Conservation (phyloP, 2,329 filamentous ascomycete genomes). For the Xylaria polymorpha region DNA sequence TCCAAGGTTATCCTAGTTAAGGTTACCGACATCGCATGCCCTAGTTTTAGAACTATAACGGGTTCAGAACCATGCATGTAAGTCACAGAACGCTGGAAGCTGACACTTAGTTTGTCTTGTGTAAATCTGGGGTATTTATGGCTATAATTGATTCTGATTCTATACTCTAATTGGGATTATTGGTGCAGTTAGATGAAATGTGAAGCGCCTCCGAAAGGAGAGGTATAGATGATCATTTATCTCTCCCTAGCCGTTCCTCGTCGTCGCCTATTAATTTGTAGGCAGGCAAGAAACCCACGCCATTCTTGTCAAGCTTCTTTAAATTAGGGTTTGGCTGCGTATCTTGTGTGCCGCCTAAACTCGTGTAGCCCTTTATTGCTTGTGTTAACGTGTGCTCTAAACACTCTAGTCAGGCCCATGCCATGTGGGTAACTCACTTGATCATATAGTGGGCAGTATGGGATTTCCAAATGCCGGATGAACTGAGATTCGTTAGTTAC, state of each 20-base stretch:
- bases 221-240: constrained; percentile 55
- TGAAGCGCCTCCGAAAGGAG: constrained; percentile 1
- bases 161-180: constrained; percentile 28
- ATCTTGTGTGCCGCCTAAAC: constrained; percentile 88
- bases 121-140: neutral
- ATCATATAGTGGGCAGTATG: constrained; percentile 90
- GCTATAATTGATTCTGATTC: constrained; percentile 22
- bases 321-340: constrained; percentile 89
- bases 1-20: neutral
- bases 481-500: constrained; percentile 64
- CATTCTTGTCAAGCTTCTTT: constrained; percentile 51
- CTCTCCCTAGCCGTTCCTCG: constrained; percentile 81
- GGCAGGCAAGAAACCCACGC: constrained; percentile 71
- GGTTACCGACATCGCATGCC: neutral
- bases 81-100: neutral
- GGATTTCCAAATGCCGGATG: constrained; percentile 79
- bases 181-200: constrained; percentile 7
- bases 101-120: neutral
- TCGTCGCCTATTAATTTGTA: constrained; percentile 80
- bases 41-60: neutral
- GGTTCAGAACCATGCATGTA: neutral
- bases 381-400: constrained; percentile 19
- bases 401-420: neutral
- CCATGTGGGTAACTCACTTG: constrained; percentile 30
- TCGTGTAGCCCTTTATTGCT: constrained; percentile 76